Evolutionary conservation across 805 yeast genomes (phyloP).

Genomic region (Yarrowia yakushimensis): DNA sequence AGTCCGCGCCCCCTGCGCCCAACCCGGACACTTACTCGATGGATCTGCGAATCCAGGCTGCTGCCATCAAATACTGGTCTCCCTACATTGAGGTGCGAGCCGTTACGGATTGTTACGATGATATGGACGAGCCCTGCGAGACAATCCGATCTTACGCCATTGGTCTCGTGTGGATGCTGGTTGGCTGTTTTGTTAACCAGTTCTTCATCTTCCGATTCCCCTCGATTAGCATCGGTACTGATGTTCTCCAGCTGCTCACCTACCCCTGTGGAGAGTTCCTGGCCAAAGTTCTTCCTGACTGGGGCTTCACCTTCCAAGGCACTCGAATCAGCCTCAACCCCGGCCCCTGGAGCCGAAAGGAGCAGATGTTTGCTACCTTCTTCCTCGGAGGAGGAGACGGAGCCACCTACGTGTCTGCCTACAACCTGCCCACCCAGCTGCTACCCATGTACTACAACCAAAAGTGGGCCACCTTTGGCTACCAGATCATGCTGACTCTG

Average conservation of each 20-base stretch:
- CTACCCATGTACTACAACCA: constrained; percentile 35
- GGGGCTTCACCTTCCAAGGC: constrained; percentile 43
- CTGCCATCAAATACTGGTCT: constrained; percentile 43
- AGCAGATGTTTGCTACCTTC: constrained; percentile 52
- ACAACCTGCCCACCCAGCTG: constrained; percentile 33
- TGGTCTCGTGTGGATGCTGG: constrained; percentile 49
- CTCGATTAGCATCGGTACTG: constrained; percentile 46
- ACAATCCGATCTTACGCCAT: constrained; percentile 52
- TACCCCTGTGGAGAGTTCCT: constrained; percentile 55
- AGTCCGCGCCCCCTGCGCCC: background rate
- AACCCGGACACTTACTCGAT: background rate
- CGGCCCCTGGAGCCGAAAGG: constrained; percentile 63
- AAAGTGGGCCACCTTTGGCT: constrained; percentile 39
- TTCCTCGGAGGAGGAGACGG: constrained; percentile 28
- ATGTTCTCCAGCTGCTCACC: constrained; percentile 57
- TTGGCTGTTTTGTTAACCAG: constrained; percentile 56
- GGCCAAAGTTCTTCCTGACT: constrained; percentile 46
- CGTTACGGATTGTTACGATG: constrained; percentile 42
- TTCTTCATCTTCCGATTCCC: constrained; percentile 60
- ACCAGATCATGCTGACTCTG: constrained; percentile 49
- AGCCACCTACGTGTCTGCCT: constrained; percentile 28
- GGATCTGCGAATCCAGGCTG: constrained; percentile 41
- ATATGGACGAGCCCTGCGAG: constrained; percentile 42
- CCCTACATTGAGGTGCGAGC: constrained; percentile 61
- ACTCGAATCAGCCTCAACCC: constrained; percentile 49